phyloP scores from a whole-genome alignment of 352 stramenopile genomes.

The Phytophthora aleatoria region DNA sequence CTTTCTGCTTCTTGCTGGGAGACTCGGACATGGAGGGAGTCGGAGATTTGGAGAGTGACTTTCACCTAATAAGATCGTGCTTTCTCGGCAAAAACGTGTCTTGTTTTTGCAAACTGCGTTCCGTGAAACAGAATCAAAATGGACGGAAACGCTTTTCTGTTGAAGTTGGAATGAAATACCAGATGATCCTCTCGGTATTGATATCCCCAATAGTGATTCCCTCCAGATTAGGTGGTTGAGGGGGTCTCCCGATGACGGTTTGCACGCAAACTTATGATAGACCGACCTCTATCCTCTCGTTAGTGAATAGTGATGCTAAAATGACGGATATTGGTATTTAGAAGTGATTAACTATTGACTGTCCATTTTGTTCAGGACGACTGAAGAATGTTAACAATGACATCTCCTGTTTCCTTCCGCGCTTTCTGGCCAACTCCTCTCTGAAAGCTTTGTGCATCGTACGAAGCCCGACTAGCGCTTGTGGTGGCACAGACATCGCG shows the following conservation, averaged over 20 bases:
- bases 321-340: neutral
- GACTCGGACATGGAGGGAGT: conserved; percentile 1
- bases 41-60: too few species aligned
- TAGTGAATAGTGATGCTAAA: neutral
- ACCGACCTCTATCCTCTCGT: neutral
- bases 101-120: too few species aligned
- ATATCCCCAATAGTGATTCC: neutral
- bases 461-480: neutral
- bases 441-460: neutral
- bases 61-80: too few species aligned
- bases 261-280: neutral
- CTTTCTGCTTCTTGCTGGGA: conserved; percentile 29
- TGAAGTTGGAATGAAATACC: too few species aligned
- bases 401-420: neutral
- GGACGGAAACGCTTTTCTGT: too few species aligned
- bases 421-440: neutral
- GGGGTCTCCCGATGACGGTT: neutral
- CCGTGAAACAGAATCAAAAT: too few species aligned
- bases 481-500: neutral
- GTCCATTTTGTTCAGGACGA: neutral
- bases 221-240: neutral
- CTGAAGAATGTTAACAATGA: neutral
- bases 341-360: neutral
- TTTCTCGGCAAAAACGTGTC: too few species aligned
- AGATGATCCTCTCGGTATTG: neutral